Base-by-base conservation (phyloP, 129 eudicot species). In the Gnaphalium uliginosum region DNA sequence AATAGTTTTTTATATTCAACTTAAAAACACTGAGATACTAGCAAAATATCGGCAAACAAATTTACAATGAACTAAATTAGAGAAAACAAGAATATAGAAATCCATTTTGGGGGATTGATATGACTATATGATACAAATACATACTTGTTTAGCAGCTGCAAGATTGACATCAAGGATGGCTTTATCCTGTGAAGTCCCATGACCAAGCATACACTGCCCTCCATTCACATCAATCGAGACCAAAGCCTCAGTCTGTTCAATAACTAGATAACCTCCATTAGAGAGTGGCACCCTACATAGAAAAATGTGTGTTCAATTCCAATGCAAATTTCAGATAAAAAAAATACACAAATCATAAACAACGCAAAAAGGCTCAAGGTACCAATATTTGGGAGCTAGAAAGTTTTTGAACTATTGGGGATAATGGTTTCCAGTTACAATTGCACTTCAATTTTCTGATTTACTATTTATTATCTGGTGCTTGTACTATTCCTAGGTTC, bases 141-240 rank as follows among this genome's bases (percentile, higher is more conserved):
- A 54, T 91, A 95, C 99, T 86, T 95, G 99, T 86, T 86, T 95
- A 68, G 97, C 97, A 72, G 99, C 99, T 64, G 90, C 93, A 83
- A 95, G 97, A 88, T 95, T 95, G 76, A 91, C 99, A 66, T 91
- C 92, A 78, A 95, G 96, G 68, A 95, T 86, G 82, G 97, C 99
- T 83, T 87, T 87, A 74, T 89, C 96, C 78, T 91, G 99, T 61
- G 99, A 89, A 76, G 92, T 86, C 56, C 99, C 97, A 53, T 95
- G 90, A 81, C 97, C 99, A 84, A 95, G 88, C 99, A 95, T 86
- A 56, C 94, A 82, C 19, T 89, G 97, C 22, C 99, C 99, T 26
- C 99, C 97, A 83, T 95, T 95, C 71, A 95, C 99, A 78, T 95
- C 99, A 82, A 95, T 86, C 41, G 99, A 95, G 56, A 95, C 97